phyloP scores from a whole-genome alignment of 768 basidiomycete species.

The Grammothele lineata region DNA sequence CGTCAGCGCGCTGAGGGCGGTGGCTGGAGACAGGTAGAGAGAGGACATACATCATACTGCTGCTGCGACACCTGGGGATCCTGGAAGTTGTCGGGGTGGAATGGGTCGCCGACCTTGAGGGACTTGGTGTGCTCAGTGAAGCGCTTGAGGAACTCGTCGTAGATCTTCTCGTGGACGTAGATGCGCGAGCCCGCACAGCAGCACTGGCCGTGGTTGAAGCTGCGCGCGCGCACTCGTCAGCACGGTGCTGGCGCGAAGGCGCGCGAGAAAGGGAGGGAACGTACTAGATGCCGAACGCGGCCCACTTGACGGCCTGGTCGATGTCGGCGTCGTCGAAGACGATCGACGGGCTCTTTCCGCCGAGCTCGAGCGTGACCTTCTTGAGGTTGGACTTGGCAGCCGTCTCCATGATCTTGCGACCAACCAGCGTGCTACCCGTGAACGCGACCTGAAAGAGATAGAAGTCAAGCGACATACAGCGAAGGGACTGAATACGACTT shows the following conservation, averaged over 20 bases:
- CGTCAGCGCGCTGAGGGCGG: too few species aligned
- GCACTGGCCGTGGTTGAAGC: slow-evolving; percentile 67
- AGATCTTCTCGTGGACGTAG: slow-evolving; percentile 74
- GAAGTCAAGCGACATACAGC: too few species aligned
- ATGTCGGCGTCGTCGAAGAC: slow-evolving; percentile 61
- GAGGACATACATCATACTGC: slow-evolving; percentile 58
- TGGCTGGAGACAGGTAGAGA: not conserved
- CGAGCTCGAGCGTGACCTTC: slow-evolving; percentile 66
- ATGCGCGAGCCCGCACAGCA: slow-evolving; percentile 83
- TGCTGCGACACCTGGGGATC: slow-evolving; percentile 77
- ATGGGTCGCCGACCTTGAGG: slow-evolving; percentile 71
- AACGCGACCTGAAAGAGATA: slow-evolving; percentile 42
- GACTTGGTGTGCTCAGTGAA: slow-evolving; percentile 51
- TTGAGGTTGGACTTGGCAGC: slow-evolving; percentile 62
- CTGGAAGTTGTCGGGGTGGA: slow-evolving; percentile 53
- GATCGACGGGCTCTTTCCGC: slow-evolving; percentile 59
- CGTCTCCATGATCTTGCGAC: slow-evolving; percentile 59
- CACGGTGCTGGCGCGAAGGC: not conserved
- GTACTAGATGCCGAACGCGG: slow-evolving; percentile 55
- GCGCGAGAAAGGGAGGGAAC: too few species aligned
- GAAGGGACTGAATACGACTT: too few species aligned
- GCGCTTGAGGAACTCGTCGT: slow-evolving; percentile 66
- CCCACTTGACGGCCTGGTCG: slow-evolving; percentile 55
- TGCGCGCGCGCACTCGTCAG: slow-evolving; percentile 27
- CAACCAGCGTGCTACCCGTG: slow-evolving; percentile 63